These are phyloP conservation scores for Gaertneriomyces sp. DNA, from an alignment of 192 early-diverging fungal species.

Conservation along the genomic window DNA sequence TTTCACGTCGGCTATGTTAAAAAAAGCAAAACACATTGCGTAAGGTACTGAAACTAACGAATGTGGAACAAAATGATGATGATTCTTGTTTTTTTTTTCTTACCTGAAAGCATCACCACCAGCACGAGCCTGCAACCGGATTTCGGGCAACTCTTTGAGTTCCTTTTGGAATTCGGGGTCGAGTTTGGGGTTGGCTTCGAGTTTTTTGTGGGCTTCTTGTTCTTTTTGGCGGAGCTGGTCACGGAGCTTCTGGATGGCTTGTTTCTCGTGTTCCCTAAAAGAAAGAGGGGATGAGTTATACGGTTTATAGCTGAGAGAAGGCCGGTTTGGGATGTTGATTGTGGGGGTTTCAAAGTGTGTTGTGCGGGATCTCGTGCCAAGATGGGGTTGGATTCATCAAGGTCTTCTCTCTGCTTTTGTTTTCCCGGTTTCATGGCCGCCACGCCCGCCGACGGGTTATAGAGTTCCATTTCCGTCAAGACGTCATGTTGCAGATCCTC, in stretches of 20 bases:
- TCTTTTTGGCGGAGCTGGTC: slow-evolving; percentile 22
- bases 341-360: background rate
- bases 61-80: background rate
- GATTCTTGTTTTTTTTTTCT: background rate
- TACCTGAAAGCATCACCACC: slow-evolving; percentile 20
- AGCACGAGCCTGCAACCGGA: background rate
- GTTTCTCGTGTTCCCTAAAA: slow-evolving; percentile 25
- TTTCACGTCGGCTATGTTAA: slow-evolving; percentile 25
- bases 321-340: background rate
- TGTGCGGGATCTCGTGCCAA: too few species aligned
- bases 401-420: background rate
- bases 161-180: slow-evolving; percentile 25
- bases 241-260: slow-evolving; percentile 19
- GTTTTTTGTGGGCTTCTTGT: slow-evolving; percentile 17
- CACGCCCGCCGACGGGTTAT: background rate
- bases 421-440: background rate
- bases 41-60: too few species aligned
- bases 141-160: slow-evolving; percentile 5
- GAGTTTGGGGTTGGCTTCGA: slow-evolving; percentile 12
- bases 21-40: too few species aligned
- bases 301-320: background rate
- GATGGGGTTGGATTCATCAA: too few species aligned
- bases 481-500: background rate
- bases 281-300: background rate
- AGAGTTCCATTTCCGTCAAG: background rate